phyloP scores from a whole-genome alignment of 2,329 filamentous ascomycete species.

The Basipetospora chlamydospora region DNA sequence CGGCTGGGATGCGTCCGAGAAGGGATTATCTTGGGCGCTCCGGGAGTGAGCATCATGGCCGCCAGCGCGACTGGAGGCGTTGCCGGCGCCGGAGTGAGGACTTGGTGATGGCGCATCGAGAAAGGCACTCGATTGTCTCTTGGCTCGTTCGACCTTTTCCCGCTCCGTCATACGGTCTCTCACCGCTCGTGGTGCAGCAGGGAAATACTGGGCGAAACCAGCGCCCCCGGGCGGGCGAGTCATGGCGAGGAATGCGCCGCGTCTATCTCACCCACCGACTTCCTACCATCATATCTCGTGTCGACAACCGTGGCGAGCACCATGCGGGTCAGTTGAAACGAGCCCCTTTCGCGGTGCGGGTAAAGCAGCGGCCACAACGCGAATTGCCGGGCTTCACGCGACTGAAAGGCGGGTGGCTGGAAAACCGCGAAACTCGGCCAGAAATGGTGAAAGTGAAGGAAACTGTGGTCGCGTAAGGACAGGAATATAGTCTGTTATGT shows the following conservation, averaged over 20 bases:
- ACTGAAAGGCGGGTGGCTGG: constrained; percentile 15
- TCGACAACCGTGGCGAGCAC: constrained; percentile 8
- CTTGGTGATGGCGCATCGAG: constrained; percentile 5
- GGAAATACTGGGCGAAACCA: constrained; percentile 79
- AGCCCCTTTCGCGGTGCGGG: no score
- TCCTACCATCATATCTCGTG: constrained; percentile 41
- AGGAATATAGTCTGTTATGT: no score
- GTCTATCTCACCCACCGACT: constrained; percentile 36
- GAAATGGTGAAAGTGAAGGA: background rate
- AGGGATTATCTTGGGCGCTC: constrained; percentile 7
- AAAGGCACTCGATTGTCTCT: constrained; percentile 19
- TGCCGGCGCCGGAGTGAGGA: constrained; percentile 11
- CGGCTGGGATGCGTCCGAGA: constrained; percentile 21
- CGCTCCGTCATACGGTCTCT: constrained; percentile 45
- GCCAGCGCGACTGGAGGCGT: constrained; percentile 9
- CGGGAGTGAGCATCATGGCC: constrained; percentile 6
- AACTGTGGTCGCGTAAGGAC: constrained; percentile 2
- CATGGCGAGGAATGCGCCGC: constrained; percentile 42
- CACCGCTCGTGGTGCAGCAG: constrained; percentile 55
- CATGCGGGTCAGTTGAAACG: constrained; percentile 3
- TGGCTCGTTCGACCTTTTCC: constrained; percentile 42
- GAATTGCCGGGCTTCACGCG: constrained; percentile 31
- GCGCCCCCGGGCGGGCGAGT: constrained; percentile 61
- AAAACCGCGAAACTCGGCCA: constrained; percentile 2
- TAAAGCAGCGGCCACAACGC: no score